Conservation (phyloP, 129 eudicot genomes). For the Ambrosia artemisiifolia region DNA sequence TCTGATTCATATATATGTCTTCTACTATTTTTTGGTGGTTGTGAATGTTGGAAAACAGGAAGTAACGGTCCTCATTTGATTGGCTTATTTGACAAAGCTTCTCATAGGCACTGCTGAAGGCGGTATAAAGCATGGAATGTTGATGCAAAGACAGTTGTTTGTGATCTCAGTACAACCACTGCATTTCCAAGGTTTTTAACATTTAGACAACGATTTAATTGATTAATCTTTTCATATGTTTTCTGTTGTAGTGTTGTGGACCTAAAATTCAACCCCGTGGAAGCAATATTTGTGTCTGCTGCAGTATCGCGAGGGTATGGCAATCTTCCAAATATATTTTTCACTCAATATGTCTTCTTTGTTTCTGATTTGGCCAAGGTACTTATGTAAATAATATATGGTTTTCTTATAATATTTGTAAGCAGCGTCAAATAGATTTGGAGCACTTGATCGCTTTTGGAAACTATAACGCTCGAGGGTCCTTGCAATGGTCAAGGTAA, state of each 20-base stretch:
- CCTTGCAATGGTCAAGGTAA: too few relatives aligned
- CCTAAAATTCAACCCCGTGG: slow-evolving; percentile 95
- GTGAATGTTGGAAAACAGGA: slow-evolving; percentile 26
- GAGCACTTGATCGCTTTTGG: too few relatives aligned
- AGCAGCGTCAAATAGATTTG: too few relatives aligned
- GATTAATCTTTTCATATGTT: slow-evolving; percentile 19
- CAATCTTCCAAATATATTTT: background rate
- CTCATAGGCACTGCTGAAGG: slow-evolving; percentile 99
- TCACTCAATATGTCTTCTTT: too few relatives aligned
- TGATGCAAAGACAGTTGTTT: slow-evolving; percentile 95
- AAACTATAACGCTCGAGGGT: too few relatives aligned
- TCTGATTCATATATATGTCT: too few relatives aligned
- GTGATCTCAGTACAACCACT: slow-evolving; percentile 71
- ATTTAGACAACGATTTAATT: slow-evolving; percentile 11
- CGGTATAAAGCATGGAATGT: slow-evolving; percentile 99
- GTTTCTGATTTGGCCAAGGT: too few relatives aligned
- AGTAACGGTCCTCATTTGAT: slow-evolving; percentile 34
- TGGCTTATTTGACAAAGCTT: slow-evolving; percentile 76
- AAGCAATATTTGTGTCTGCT: slow-evolving; percentile 95
- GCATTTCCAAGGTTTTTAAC: slow-evolving; percentile 86
- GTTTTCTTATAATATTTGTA: too few relatives aligned
- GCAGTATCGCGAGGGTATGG: slow-evolving; percentile 87
- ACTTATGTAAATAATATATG: too few relatives aligned
- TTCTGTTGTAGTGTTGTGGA: slow-evolving; percentile 69
- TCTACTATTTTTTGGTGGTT: slow-evolving; percentile 26